phyloP scores from a whole-genome alignment of 805 yeast genomes.

The Zygoascus tannicola region DNA sequence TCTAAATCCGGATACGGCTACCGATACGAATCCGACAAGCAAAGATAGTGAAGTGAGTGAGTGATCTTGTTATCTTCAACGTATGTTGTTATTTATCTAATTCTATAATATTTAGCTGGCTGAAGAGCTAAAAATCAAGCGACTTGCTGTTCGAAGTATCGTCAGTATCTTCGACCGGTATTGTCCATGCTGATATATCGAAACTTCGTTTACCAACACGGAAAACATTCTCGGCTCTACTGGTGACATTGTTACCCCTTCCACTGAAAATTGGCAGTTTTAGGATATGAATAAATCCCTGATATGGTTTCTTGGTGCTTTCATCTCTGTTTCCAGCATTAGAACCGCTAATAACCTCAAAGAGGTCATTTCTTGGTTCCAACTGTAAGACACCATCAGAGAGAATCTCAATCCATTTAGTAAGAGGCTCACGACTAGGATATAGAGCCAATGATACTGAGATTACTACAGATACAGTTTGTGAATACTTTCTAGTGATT shows the following conservation, averaged over 20 bases:
- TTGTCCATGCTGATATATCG: conserved; percentile 92
- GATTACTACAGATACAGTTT: conserved; percentile 40
- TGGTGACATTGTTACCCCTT: conserved; percentile 69
- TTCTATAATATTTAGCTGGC: too few species aligned
- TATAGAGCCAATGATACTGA: conserved; percentile 60
- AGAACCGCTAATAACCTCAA: conserved; percentile 33
- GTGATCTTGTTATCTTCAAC: too few species aligned
- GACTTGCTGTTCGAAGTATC: not conserved
- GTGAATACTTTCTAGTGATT: conserved; percentile 38
- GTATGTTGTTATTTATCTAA: too few species aligned
- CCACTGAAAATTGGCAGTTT: conserved; percentile 67
- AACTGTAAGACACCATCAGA: conserved; percentile 63
- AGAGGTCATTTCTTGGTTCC: conserved; percentile 59
- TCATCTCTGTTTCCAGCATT: conserved; percentile 4
- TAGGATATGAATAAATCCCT: conserved; percentile 71
- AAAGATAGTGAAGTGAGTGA: too few species aligned
- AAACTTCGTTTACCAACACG: conserved; percentile 74
- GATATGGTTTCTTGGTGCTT: conserved; percentile 26
- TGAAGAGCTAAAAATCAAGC: not conserved
- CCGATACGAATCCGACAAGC: too few species aligned
- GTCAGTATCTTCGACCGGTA: conserved; percentile 74
- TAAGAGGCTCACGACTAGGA: conserved; percentile 41
- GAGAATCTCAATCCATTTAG: conserved; percentile 47
- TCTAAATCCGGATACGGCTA: too few species aligned
- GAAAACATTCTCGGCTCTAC: conserved; percentile 73